These are phyloP conservation scores for Fusarium sp. DNA, from an alignment of 2,329 filamentous ascomycete genomes.

Conservation along the genomic window DNA sequence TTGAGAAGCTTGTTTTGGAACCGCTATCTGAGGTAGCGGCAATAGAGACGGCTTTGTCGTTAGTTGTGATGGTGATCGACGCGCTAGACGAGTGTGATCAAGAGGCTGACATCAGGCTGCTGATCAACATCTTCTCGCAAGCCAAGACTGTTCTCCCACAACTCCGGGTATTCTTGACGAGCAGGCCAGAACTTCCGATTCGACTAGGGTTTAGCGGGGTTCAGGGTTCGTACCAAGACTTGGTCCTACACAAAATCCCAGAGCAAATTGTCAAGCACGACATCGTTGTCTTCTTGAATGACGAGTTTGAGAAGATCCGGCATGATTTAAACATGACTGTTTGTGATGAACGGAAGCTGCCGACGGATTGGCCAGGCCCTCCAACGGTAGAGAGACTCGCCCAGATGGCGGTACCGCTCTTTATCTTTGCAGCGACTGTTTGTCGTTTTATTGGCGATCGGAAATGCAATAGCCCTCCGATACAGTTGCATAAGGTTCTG, in stretches of 20 bases:
- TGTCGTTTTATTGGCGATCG: slow-evolving; percentile 50
- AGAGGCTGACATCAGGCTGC: too few species aligned
- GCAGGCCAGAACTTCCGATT: slow-evolving; percentile 58
- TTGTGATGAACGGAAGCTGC: neutral
- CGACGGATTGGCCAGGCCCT: slow-evolving; percentile 27
- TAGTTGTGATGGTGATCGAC: too few species aligned
- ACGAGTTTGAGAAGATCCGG: neutral
- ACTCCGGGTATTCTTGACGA: slow-evolving; percentile 57
- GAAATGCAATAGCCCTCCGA: slow-evolving; percentile 32
- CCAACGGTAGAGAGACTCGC: slow-evolving; percentile 31
- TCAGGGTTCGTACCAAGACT: slow-evolving; percentile 32
- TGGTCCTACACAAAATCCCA: slow-evolving; percentile 57
- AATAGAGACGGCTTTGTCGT: too few species aligned
- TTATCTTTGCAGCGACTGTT: too few species aligned
- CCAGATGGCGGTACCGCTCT: slow-evolving; percentile 52
- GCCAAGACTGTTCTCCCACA: slow-evolving; percentile 24
- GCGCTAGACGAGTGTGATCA: too few species aligned
- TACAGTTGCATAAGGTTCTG: neutral
- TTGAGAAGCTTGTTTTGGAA: too few species aligned
- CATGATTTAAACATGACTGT: neutral
- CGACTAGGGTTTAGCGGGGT: slow-evolving; percentile 55
- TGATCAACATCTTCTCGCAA: neutral
- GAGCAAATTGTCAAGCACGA: slow-evolving; percentile 54
- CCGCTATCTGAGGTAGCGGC: too few species aligned
- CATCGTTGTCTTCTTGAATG: slow-evolving; percentile 39